Conservation (phyloP, 495 filamentous ascomycete genomes). For the Amphirosellinia nigrospora region DNA sequence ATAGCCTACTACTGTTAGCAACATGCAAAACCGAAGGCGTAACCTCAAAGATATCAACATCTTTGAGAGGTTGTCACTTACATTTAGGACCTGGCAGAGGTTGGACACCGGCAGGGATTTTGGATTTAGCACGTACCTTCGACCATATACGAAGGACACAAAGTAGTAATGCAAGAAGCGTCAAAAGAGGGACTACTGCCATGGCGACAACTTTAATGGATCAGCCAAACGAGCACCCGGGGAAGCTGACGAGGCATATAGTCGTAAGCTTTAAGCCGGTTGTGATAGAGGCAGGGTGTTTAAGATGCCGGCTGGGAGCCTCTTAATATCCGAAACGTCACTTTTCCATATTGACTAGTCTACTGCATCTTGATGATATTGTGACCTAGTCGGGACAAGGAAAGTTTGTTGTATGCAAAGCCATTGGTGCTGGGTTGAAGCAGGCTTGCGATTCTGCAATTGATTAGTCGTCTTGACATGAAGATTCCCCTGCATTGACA, state of each 20-base stretch:
- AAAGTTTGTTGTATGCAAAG: conserved; percentile 21
- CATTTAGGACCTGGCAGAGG: conserved; percentile 42
- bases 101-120: conserved; percentile 33
- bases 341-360: not conserved
- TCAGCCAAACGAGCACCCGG: not conserved
- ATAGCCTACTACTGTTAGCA: conserved; percentile 36
- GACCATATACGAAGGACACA: conserved; percentile 26
- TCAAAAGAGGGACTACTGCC: conserved; percentile 28
- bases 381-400: not conserved
- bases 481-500: not conserved
- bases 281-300: not conserved
- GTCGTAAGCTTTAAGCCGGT: not conserved
- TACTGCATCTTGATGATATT: not conserved
- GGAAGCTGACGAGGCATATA: conserved; percentile 2
- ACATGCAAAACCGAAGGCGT: not conserved
- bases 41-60: not conserved
- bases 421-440: not conserved
- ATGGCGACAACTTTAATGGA: conserved; percentile 16
- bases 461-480: not conserved
- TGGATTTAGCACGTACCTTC: conserved; percentile 22
- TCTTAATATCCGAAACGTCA: not conserved
- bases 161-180: conserved; percentile 24
- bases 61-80: conserved; percentile 27
- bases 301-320: not conserved
- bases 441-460: not conserved